phyloP scores from a whole-genome alignment of 306 rosid genomes.

The Biancaea sappan region DNA sequence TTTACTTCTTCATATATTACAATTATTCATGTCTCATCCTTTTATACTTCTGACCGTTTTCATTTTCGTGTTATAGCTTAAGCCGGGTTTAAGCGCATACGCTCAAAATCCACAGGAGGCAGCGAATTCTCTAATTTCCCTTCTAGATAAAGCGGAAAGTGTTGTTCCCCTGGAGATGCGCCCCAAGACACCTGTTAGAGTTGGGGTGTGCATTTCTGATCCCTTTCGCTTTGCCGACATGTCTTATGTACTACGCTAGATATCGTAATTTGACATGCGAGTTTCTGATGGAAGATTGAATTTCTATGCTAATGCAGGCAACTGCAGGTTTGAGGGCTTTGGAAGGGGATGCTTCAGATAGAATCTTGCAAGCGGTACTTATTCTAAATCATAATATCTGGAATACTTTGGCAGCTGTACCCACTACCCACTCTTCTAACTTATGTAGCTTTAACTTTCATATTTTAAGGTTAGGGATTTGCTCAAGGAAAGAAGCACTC shows the following conservation, averaged over 20 bases:
- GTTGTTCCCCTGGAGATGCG: conserved; percentile 79
- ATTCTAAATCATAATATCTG: conserved; percentile 7
- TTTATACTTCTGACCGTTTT: background rate
- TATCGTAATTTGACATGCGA: conserved; percentile 3
- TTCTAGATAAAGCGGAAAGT: conserved; percentile 70
- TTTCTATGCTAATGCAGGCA: conserved; percentile 61
- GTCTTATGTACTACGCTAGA: background rate
- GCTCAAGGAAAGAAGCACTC: conserved; percentile 58
- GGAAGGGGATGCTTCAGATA: conserved; percentile 78
- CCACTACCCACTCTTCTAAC: background rate
- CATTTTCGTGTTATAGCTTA: conserved; percentile 39
- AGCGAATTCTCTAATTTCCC: conserved; percentile 67
- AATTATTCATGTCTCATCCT: background rate
- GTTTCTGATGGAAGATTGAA: conserved; percentile 36
- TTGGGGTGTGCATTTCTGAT: conserved; percentile 64
- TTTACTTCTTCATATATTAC: background rate
- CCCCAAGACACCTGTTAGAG: conserved; percentile 83
- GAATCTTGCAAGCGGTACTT: conserved; percentile 86
- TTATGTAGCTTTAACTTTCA: conserved; percentile 1
- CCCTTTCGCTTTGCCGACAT: background rate
- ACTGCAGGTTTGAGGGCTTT: conserved; percentile 94
- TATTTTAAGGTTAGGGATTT: conserved; percentile 78
- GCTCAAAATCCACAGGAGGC: conserved; percentile 73
- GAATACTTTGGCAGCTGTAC: conserved; percentile 13
- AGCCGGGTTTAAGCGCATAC: conserved; percentile 81